Percentiles rank a stretch among this genome's conserved stretches.
Conservation (phyloP, 331 rosid genomes). For the Malus hybrid region DNA sequence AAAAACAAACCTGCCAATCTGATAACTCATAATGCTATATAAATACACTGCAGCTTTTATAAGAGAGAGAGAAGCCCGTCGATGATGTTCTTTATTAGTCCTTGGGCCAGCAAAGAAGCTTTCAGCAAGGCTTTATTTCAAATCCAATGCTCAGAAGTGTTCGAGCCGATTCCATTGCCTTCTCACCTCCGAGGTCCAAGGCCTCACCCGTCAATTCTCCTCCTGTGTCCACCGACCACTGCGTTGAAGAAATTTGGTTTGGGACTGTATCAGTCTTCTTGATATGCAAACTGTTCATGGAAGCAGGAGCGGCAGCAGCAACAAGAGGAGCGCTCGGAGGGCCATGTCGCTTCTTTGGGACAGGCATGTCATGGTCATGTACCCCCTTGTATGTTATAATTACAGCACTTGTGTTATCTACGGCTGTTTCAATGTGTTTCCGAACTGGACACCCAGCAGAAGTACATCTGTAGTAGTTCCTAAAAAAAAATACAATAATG, state of each 20-base stretch:
- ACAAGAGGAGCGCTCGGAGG: slow-evolving; percentile 83
- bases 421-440: slow-evolving; percentile 68
- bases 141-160: slow-evolving; percentile 97
- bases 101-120: slow-evolving; percentile 10
- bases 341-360: slow-evolving; percentile 90
- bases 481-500: slow-evolving; percentile 21
- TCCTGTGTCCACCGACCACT: slow-evolving; percentile 77
- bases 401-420: slow-evolving; percentile 61
- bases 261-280: slow-evolving; percentile 34
- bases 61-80: neutral
- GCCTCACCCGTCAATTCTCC: slow-evolving; percentile 87
- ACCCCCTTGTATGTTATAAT: slow-evolving; percentile 87
- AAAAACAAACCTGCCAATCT: slow-evolving; percentile 31
- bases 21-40: slow-evolving; percentile 14
- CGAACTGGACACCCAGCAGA: slow-evolving; percentile 98
- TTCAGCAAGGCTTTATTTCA: slow-evolving; percentile 91
- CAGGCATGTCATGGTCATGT: slow-evolving; percentile 97
- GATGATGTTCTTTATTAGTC: slow-evolving; percentile 3
- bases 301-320: slow-evolving; percentile 83
- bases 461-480: slow-evolving; percentile 98
- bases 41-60: slow-evolving; percentile 30
- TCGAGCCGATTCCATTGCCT: slow-evolving; percentile 95
- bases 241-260: slow-evolving; percentile 43
- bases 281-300: slow-evolving; percentile 52
- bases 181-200: slow-evolving; percentile 85